Base-by-base conservation (phyloP, 129 eudicot genomes). In the Saussurea involucrata region DNA sequence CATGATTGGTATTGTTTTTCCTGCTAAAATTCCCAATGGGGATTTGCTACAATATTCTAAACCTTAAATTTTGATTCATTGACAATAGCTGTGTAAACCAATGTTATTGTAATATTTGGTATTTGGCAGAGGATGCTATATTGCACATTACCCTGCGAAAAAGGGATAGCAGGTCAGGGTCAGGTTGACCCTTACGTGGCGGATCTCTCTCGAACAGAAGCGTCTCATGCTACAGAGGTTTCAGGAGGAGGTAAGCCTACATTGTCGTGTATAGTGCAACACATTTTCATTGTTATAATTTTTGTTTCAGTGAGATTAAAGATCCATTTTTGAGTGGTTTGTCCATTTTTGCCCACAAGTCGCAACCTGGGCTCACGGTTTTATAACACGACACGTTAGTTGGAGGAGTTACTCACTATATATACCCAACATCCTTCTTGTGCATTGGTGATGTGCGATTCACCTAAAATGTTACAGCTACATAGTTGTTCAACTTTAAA, bases 221-320 rank as follows among this genome's bases (percentile, higher is more conserved):
- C 94, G 95, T 71, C 93, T 95, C 85, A 95, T 95, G 99, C 95
- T 95, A 79, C 90, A 95, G 85, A 84, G 97, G 82, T 95, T 95
- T 85, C 99, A 95, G 68, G 97, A 91, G 68, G 99, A 92, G 97
- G 94, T 86, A 31, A 78, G 74, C 22, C n/a, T n/a, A n/a, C n/a
- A n/a, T n/a, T n/a, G n/a, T n/a, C 22, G 24, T 24, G 13, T 25
- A 46, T 77, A 33, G 40, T 34, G 17, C 5, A 11, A 15, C 49
- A 32, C 22, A 9, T 73, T 60, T 29, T 27, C 64, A 24, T 24
- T 22, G 76, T 69, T 69, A 34, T 57, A 34, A 25, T 27, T 25
- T 64, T 44, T 76, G 64, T 27, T 31, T 65, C 18, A 63, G 2
- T 25, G 10, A 11, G 40, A 74, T 34, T 22, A 74, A 60, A 29